These are phyloP conservation scores for Globisporangium sylvaticum DNA, from an alignment of 352 stramenopile species.

Conservation along the genomic window DNA sequence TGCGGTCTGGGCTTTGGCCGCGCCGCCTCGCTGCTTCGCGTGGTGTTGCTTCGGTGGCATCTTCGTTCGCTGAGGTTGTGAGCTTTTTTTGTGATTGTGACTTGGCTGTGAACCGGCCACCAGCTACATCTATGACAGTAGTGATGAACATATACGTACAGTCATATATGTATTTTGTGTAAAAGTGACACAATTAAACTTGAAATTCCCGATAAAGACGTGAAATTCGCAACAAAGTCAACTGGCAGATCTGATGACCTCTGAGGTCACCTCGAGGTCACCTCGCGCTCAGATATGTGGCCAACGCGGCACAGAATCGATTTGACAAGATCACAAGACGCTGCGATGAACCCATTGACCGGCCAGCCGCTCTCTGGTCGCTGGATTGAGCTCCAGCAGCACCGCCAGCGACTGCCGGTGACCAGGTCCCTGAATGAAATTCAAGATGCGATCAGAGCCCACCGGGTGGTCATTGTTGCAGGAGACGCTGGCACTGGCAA, in stretches of 20 bases:
- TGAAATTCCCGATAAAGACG: no score
- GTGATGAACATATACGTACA: not conserved
- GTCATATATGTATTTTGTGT: not conserved
- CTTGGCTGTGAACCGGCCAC: no score
- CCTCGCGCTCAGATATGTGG: no score
- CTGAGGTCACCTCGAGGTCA: no score
- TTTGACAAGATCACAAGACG: no score
- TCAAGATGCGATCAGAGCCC: slow-evolving; percentile 90
- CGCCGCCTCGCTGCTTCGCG: not conserved
- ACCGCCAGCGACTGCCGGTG: slow-evolving; percentile 96
- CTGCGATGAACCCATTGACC: no score
- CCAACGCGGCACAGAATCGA: no score
- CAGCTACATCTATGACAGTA: no score
- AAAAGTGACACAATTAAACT: no score
- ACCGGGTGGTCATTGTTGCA: slow-evolving; percentile 96
- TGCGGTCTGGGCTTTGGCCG: not conserved
- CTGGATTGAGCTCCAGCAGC: slow-evolving; percentile 6
- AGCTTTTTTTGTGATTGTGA: slow-evolving; percentile 1
- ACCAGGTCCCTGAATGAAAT: slow-evolving; percentile 97
- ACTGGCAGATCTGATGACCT: not conserved
- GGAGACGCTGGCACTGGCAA: slow-evolving; percentile 98
- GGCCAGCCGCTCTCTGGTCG: no score
- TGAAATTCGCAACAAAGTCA: not conserved
- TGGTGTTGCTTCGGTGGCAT: slow-evolving; percentile 10
- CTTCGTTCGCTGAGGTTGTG: not conserved